These are phyloP conservation scores for Candida xyloterini DNA, from an alignment of 805 yeast genomes.

Conservation along the genomic window DNA sequence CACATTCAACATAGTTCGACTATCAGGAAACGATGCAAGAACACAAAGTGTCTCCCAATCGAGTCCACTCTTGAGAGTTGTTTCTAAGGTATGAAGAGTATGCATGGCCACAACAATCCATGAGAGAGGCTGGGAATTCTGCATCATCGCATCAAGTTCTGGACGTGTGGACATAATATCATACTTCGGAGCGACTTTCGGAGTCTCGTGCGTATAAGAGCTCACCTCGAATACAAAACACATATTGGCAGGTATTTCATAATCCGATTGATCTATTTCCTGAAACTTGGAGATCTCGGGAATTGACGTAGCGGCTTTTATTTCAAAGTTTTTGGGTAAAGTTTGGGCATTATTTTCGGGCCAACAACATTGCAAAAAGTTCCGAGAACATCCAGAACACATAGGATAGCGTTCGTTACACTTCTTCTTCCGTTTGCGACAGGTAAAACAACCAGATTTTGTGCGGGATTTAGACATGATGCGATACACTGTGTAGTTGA, in stretches of 20 bases:
- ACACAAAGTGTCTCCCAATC: conserved; percentile 2
- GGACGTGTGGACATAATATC: conserved; percentile 1
- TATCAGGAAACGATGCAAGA: conserved; percentile 7
- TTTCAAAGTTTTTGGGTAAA: conserved; percentile 27
- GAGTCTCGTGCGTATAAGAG: conserved; percentile 20
- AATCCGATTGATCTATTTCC: conserved; percentile 14
- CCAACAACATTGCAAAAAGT: conserved; percentile 34
- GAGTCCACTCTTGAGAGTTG: neutral
- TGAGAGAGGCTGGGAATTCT: conserved; percentile 10
- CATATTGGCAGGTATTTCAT: conserved; percentile 26
- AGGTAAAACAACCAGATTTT: conserved; percentile 37
- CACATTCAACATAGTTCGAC: conserved; percentile 9
- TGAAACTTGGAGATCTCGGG: conserved; percentile 3
- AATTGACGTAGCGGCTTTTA: conserved; percentile 19
- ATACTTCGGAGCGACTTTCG: neutral
- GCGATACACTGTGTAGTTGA: neutral
- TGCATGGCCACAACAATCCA: conserved; percentile 13
- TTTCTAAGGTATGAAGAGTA: conserved; percentile 7
- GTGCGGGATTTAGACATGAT: conserved; percentile 24
- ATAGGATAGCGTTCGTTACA: conserved; percentile 34
- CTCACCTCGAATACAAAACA: conserved; percentile 28
- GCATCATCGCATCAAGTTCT: neutral
- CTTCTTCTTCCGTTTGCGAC: conserved; percentile 37
- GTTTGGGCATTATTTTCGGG: conserved; percentile 26
- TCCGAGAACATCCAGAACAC: conserved; percentile 36